Evolutionary conservation across 208 protist genomes (phyloP).

Genomic region (Wallacemonas collosoma): DNA sequence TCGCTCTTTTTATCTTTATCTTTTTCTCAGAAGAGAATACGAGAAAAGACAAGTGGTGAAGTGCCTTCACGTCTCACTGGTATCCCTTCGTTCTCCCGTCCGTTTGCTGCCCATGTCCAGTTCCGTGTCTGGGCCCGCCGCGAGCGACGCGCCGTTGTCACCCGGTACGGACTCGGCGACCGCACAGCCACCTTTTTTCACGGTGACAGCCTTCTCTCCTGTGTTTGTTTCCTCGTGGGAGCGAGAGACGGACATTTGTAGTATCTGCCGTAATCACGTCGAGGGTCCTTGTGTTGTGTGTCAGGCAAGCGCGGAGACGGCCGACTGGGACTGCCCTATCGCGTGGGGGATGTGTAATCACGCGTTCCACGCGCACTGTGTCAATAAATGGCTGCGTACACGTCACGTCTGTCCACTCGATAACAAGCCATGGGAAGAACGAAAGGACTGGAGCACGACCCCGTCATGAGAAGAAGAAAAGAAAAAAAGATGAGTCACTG

Average conservation of each 20-base stretch:
- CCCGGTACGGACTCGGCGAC: not conserved
- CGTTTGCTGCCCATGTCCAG: too few relatives aligned
- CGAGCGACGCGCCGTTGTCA: not conserved
- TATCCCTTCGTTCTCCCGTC: too few relatives aligned
- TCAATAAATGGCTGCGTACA: constrained; percentile 98
- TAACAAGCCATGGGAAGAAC: constrained; percentile 95
- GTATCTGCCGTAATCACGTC: constrained; percentile 98
- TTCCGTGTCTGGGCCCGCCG: constrained; percentile 5
- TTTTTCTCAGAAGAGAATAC: too few relatives aligned
- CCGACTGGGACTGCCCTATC: constrained; percentile 89
- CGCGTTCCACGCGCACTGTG: constrained; percentile 99
- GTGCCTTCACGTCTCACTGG: too few relatives aligned
- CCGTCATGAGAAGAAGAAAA: not conserved
- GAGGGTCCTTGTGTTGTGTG: constrained; percentile 98
- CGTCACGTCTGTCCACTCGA: constrained; percentile 97
- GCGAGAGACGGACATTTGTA: constrained; percentile 96
- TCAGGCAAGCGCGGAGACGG: constrained; percentile 80
- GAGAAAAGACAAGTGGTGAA: too few relatives aligned
- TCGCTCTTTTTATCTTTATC: too few relatives aligned
- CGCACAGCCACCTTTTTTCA: constrained; percentile 30
- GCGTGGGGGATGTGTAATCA: constrained; percentile 98
- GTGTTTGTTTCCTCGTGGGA: constrained; percentile 96
- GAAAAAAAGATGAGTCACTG: constrained; percentile 3
- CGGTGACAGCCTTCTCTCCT: constrained; percentile 94
- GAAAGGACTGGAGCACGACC: constrained; percentile 38